A percentile compares a stretch with the other conserved stretches of the same genome.
Conservation (phyloP, 768 basidiomycete genomes). For the Lentinula sp. region DNA sequence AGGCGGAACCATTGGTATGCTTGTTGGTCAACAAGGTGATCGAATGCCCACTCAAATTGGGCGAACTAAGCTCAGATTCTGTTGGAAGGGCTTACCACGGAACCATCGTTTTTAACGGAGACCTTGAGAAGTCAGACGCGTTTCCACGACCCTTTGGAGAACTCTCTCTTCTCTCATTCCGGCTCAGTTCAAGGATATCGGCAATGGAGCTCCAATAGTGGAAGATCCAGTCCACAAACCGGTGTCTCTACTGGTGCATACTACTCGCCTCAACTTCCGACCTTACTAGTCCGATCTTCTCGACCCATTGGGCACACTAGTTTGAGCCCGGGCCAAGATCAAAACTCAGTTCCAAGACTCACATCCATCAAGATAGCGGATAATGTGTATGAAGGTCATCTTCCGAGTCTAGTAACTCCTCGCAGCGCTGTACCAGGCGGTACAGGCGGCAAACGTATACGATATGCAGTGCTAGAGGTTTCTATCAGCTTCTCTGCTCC, state of each 20-base stretch:
- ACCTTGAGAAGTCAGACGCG: slow-evolving; percentile 77
- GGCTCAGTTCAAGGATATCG: slow-evolving; percentile 74
- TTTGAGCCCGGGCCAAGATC: slow-evolving; percentile 24
- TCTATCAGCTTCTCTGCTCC: neutral
- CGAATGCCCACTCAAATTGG: neutral
- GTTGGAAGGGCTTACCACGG: slow-evolving; percentile 63
- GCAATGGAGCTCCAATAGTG: slow-evolving; percentile 62
- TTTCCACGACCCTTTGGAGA: slow-evolving; percentile 77
- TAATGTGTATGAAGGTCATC: slow-evolving; percentile 61
- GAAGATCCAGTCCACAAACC: slow-evolving; percentile 44
- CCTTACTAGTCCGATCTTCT: slow-evolving; percentile 60
- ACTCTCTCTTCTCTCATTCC: slow-evolving; percentile 81
- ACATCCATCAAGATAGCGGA: slow-evolving; percentile 50
- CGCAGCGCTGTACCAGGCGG: slow-evolving; percentile 56
- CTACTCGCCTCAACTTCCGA: slow-evolving; percentile 24
- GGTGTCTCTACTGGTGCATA: slow-evolving; percentile 15
- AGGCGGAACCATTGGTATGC: slow-evolving; percentile 89
- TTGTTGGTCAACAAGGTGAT: slow-evolving; percentile 49
- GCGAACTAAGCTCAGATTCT: neutral
- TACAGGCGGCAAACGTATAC: slow-evolving; percentile 61
- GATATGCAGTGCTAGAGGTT: slow-evolving; percentile 84
- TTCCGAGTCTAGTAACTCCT: slow-evolving; percentile 81
- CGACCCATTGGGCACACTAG: slow-evolving; percentile 52
- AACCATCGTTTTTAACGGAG: slow-evolving; percentile 83
- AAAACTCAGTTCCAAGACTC: slow-evolving; percentile 15